Evolutionary conservation across 768 basidiomycete species (phyloP), one percentile per base, ranked within the genome.

Genomic region (Rhodotorula kratochvilovae): DNA sequence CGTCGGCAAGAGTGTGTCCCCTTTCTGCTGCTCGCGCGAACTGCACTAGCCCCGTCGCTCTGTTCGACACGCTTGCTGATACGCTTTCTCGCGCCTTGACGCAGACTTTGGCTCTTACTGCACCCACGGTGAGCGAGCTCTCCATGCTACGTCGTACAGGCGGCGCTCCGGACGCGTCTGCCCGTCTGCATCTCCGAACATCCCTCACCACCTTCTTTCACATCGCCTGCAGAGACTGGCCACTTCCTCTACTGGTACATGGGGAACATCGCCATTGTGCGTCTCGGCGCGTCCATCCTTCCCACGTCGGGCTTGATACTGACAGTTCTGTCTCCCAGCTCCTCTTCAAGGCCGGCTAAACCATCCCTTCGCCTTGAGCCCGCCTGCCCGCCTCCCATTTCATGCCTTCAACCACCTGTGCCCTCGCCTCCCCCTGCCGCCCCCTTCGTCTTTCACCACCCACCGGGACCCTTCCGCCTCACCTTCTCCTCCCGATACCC

Each of bases 191-290:
- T 3, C 31, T 35, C 45, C 7, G 46, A n/a, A n/a, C n/a, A 31
- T 8, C 7, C 59, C 5, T 8, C 19, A 23, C n/a, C 12, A 62
- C 46, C 27, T 19, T 43, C 3, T 42, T 2, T 25, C 13, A 42
- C 43, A 17, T 31, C 54, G 62, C 59, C 74, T 62, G 36, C 81
- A 95, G 93, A 97, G 86, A 95, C 92, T 75, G 94, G 93, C 81
- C 90, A 96, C 80, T 98, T 98, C 83, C 93, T 98, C 83, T 98
- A 98, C 85, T 95, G 95, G 83, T 97, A 95, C 84, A 84, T 98
- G 80, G 92, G 91, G 67, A 83, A 88, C 46, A 88, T 94, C 77
- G 94, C 94, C 71, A 87, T 97, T 82, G 88, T 97, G 81, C 87
- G 64, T 27, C 23, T 12, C 21, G 16, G 2, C 25, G 15, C 29